These are phyloP conservation scores for Papilionanthe hybrid DNA, from an alignment of 116 monocot genomes.

Conservation along the genomic window DNA sequence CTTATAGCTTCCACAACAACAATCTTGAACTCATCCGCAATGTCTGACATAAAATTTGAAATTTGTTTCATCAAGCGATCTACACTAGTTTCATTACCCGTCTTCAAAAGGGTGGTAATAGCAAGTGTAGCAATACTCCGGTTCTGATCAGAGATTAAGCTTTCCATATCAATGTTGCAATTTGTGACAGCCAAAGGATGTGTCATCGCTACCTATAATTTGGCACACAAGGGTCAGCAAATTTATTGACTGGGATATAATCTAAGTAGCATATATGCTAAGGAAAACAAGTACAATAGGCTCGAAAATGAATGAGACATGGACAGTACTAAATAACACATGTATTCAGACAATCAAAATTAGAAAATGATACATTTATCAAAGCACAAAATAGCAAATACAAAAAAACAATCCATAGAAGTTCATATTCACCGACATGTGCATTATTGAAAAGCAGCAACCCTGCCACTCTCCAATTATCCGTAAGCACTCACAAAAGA, in stretches of 20 bases:
- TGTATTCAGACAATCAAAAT: neutral
- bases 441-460: neutral
- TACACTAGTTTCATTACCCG: constrained; percentile 96
- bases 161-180: constrained; percentile 99
- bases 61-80: constrained; percentile 99
- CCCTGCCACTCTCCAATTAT: neutral
- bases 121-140: constrained; percentile 99
- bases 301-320: neutral
- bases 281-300: neutral
- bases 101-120: constrained; percentile 95
- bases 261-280: neutral
- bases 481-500: neutral
- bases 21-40: constrained; percentile 99
- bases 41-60: constrained; percentile 98
- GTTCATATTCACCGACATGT: neutral
- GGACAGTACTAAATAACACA: neutral
- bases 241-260: neutral
- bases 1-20: constrained; percentile 98
- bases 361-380: neutral
- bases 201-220: constrained; percentile 88
- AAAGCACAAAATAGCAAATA: neutral
- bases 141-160: constrained; percentile 95
- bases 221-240: neutral
- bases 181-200: constrained; percentile 95
- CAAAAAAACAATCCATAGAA: neutral